These are phyloP conservation scores for Lactifluus subvellereus DNA, from an alignment of 768 basidiomycete species.

Conservation along the genomic window DNA sequence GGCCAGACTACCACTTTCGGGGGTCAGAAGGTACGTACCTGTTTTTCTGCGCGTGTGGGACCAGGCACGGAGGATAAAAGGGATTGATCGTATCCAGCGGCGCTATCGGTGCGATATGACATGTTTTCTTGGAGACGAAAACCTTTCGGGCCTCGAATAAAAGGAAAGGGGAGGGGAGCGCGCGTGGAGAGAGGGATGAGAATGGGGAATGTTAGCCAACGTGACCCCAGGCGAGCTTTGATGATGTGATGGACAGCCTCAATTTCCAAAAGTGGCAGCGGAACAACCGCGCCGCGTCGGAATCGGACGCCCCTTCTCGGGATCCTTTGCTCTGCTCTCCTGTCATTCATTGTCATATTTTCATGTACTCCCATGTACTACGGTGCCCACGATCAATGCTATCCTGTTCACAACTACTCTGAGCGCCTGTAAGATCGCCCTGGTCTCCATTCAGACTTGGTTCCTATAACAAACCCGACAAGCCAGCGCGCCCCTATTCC, in stretches of 20 bases:
- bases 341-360: too few relatives aligned
- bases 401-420: not conserved
- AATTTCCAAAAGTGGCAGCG: too few relatives aligned
- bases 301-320: too few relatives aligned
- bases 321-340: too few relatives aligned
- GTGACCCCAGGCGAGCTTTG: not conserved
- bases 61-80: slow-evolving; percentile 30
- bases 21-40: slow-evolving; percentile 23
- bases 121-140: not conserved
- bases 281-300: too few relatives aligned
- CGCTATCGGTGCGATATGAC: slow-evolving; percentile 7
- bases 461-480: too few relatives aligned
- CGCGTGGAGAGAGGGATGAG: not conserved
- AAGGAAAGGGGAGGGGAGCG: not conserved
- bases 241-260: not conserved
- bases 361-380: too few relatives aligned
- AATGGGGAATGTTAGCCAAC: not conserved
- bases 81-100: slow-evolving; percentile 28
- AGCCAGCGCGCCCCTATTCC: too few relatives aligned
- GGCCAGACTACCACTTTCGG: not conserved
- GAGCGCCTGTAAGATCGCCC: not conserved
- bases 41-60: slow-evolving; percentile 31
- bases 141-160: not conserved
- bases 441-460: too few relatives aligned
- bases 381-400: too few relatives aligned